Percentiles rank a stretch among this genome's conserved stretches.
phyloP scores from a whole-genome alignment of 2,329 filamentous ascomycete genomes.

The Domatiomyces catenatus region DNA sequence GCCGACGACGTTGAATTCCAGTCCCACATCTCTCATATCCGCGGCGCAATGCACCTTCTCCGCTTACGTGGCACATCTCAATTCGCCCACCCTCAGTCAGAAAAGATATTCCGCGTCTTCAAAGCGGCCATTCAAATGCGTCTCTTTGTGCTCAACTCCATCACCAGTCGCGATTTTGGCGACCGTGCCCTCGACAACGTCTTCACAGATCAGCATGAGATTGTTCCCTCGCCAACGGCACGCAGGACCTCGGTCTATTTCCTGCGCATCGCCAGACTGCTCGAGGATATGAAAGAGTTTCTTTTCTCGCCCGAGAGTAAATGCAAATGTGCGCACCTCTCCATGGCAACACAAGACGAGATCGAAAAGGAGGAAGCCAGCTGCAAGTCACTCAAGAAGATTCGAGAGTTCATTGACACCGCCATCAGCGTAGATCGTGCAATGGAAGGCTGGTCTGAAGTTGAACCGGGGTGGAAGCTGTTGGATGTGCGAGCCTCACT shows the following conservation, averaged over 20 bases:
- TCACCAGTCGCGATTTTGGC: conserved; percentile 13
- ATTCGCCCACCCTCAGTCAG: conserved; percentile 10
- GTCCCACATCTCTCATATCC: conserved; percentile 14
- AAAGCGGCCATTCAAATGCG: conserved; percentile 17
- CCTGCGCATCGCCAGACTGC: conserved; percentile 9
- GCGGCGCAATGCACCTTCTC: conserved; percentile 14
- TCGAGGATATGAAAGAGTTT: conserved; percentile 11
- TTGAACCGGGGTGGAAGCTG: conserved; percentile 15
- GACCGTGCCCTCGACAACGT: conserved; percentile 12
- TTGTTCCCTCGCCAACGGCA: conserved; percentile 13
- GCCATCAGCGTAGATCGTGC: conserved; percentile 9
- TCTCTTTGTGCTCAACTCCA: conserved; percentile 14
- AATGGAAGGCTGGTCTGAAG: conserved; percentile 13
- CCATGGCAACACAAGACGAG: background rate
- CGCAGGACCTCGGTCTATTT: conserved; percentile 13
- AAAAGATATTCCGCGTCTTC: conserved; percentile 15
- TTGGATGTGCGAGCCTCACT: conserved; percentile 8
- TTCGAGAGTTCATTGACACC: conserved; percentile 4
- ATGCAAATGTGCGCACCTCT: background rate
- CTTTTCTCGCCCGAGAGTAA: background rate
- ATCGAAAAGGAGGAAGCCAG: background rate
- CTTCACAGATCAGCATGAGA: conserved; percentile 15
- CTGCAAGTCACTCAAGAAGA: background rate
- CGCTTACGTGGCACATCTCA: conserved; percentile 11
- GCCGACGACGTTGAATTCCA: conserved; percentile 13